Base-by-base conservation (phyloP, 2,329 filamentous ascomycete genomes). In the Exophiala phaeomuriformis region DNA sequence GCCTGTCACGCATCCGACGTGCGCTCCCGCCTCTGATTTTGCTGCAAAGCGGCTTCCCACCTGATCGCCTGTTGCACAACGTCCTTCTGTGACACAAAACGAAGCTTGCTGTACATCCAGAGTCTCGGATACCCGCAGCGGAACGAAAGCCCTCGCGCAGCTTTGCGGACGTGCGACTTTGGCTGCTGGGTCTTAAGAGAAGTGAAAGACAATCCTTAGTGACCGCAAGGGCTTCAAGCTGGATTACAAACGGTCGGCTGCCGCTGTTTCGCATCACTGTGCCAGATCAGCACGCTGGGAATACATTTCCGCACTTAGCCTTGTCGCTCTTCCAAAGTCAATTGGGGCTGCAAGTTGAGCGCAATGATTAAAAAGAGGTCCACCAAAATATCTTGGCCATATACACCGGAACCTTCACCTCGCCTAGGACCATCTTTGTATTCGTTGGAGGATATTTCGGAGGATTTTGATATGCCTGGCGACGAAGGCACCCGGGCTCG, bases 351-450 rank as follows among this genome's bases (percentile, higher is more conserved):
- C 45, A 46, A 55, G 58, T 55, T 43, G 33, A 63, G 56, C 62
- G 63, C 62, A 54, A 64, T 64, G 63, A 58, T 59, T 52, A 59
- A 45, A 58, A 62, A 55, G 53, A 64, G 60, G 51, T 50, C 52
- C 63, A 60, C 65, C 65, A 64, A 60, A 49, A 51, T 52, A 59
- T 44, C 47, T 36, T 64, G 61, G 58, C 61, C 61, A 55, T 62
- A 66, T 49, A 69, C 72, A 54, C 71, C 72, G 39, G 69, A 67
- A 55, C 68, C 71, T 47, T 74, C 72, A n/a, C 72, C 73, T 49
- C 71, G 71, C 65, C 64, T 70, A 47, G 73, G 71, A 19, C 71
- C 72, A 53, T 66, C 67, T 30, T 66, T 71, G 27, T 52, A 52
- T 40, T 72, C 71, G 48, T 67, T 71, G 51, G 69, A 67, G 58